Evolutionary conservation across 2,329 filamentous ascomycete species (phyloP).

Genomic region (Septoria linicola): DNA sequence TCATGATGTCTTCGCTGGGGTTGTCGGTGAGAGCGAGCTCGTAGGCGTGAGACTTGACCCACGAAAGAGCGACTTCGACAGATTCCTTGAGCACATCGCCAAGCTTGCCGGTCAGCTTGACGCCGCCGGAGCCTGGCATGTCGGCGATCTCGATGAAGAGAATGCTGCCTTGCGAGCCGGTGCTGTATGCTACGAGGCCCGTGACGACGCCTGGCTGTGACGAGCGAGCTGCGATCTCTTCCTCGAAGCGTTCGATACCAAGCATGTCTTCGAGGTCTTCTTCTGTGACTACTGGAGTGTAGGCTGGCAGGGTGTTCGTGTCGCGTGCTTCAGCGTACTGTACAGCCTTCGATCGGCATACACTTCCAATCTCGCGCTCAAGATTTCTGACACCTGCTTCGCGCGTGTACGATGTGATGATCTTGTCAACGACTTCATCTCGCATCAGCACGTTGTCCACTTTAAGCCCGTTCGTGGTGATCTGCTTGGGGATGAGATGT

Average conservation of each 20-base stretch:
- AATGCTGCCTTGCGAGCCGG: constrained; percentile 90
- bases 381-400: constrained; percentile 95
- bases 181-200: constrained; percentile 90
- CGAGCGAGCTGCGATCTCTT: constrained; percentile 87
- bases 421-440: constrained; percentile 85
- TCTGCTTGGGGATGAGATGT: constrained; percentile 95
- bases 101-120: constrained; percentile 93
- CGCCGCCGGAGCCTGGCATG: constrained; percentile 88
- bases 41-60: constrained; percentile 95
- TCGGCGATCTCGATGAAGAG: constrained; percentile 97
- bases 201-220: constrained; percentile 87
- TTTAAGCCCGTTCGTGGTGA: constrained; percentile 81
- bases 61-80: constrained; percentile 91
- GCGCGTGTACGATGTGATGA: constrained; percentile 94
- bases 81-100: constrained; percentile 96
- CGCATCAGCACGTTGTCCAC: constrained; percentile 73
- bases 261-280: constrained; percentile 87
- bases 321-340: constrained; percentile 91
- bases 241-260: constrained; percentile 89
- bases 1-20: constrained; percentile 89
- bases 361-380: constrained; percentile 90
- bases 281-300: constrained; percentile 70
- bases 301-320: constrained; percentile 60
- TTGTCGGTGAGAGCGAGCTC: constrained; percentile 81
- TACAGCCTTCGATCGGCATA: constrained; percentile 92